Percentiles rank a stretch among this genome's conserved stretches.
phyloP scores from a whole-genome alignment of 2,329 filamentous ascomycete genomes.

The Fusarium heterosporum region DNA sequence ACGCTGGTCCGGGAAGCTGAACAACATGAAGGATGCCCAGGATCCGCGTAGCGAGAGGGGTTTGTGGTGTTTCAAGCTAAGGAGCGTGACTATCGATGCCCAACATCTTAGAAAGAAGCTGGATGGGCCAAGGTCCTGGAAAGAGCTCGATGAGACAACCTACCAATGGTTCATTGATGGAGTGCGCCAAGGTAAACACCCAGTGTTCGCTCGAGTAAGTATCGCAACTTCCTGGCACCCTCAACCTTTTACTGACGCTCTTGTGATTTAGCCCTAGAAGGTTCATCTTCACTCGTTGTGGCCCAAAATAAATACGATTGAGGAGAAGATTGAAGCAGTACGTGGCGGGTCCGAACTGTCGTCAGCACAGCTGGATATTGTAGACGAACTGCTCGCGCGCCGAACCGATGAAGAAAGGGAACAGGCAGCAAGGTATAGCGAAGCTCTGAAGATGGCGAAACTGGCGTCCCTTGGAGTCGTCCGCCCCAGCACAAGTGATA shows the following conservation, averaged over 20 bases:
- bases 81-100: conserved; percentile 13
- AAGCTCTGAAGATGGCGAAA: conserved; percentile 14
- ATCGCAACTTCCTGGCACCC: too few species aligned
- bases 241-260: conserved; percentile 1
- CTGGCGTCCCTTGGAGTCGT: neutral
- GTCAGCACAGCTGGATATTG: conserved; percentile 31
- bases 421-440: conserved; percentile 10
- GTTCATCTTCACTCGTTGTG: conserved; percentile 41
- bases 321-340: conserved; percentile 2
- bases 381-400: conserved; percentile 36
- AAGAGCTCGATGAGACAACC: conserved; percentile 13
- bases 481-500: neutral
- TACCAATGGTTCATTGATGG: conserved; percentile 25
- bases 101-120: conserved; percentile 30
- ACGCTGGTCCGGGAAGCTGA: conserved; percentile 1
- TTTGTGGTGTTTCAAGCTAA: conserved; percentile 37
- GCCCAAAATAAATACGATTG: conserved; percentile 27
- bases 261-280: conserved; percentile 40
- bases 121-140: conserved; percentile 25
- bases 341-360: conserved; percentile 24
- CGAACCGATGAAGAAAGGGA: conserved; percentile 26
- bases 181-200: conserved; percentile 22
- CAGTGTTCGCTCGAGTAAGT: conserved; percentile 41
- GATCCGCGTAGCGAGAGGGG: conserved; percentile 13
- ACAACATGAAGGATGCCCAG: conserved; percentile 1